Conservation (phyloP, 306 rosid genomes). For the Cucumis cinereus region DNA sequence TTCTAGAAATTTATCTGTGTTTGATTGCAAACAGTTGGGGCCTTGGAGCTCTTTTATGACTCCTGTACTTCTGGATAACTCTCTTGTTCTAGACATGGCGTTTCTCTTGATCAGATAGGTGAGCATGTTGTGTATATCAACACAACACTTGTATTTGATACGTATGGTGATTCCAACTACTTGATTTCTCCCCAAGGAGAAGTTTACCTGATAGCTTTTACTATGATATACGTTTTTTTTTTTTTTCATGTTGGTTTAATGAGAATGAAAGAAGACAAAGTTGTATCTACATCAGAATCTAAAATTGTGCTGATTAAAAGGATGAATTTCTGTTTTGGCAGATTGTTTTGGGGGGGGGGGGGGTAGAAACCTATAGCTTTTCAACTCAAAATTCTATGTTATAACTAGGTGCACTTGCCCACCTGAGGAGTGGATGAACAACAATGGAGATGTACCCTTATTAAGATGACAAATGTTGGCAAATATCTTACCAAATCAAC, state of each 20-base stretch:
- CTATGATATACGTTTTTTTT: not conserved
- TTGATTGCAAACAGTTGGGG: not conserved
- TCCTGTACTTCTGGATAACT: too few species aligned
- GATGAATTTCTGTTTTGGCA: not conserved
- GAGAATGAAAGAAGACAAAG: not conserved
- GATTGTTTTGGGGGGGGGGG: not conserved
- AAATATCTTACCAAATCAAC: not conserved
- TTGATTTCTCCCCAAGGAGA: not conserved
- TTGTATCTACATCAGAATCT: not conserved
- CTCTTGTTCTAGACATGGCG: not conserved
- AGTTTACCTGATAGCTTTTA: not conserved
- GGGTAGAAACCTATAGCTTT: not conserved
- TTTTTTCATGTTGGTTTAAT: not conserved
- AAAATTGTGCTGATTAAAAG: not conserved
- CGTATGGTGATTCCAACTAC: not conserved
- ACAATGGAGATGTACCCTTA: not conserved
- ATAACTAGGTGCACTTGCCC: not conserved
- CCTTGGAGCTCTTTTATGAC: not conserved
- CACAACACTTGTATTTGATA: not conserved
- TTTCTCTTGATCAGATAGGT: not conserved
- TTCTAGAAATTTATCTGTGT: not conserved
- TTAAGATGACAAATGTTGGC: not conserved
- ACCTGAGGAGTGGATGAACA: not conserved
- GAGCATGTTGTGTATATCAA: not conserved
- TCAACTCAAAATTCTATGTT: not conserved